phyloP scores from a whole-genome alignment of 2,329 filamentous ascomycete genomes.

The Sclerotinia glacialis region DNA sequence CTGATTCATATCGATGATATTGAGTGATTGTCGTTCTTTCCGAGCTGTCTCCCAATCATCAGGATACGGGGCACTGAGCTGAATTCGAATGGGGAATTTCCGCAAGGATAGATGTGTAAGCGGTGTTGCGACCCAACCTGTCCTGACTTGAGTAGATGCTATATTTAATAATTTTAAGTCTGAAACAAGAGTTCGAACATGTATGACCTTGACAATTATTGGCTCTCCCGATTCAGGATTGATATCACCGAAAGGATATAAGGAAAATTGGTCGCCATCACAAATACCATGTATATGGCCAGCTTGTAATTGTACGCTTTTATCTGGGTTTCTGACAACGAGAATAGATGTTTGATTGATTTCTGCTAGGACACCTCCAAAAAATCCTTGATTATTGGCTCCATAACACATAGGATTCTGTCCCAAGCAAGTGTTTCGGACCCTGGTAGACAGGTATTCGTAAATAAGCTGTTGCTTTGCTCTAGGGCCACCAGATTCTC shows the following conservation, averaged over 20 bases:
- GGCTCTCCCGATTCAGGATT: neutral
- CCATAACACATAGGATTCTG: conserved; percentile 1
- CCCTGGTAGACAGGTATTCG: neutral
- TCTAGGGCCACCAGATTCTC: neutral
- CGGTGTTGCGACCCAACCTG: conserved; percentile 3
- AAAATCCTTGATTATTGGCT: neutral
- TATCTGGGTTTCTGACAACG: neutral
- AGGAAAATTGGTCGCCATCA: conserved; percentile 1
- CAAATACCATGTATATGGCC: conserved; percentile 10
- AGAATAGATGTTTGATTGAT: too few species aligned
- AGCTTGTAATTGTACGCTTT: neutral
- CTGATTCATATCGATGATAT: conserved; percentile 4
- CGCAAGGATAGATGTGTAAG: neutral
- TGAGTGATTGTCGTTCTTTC: conserved; percentile 4
- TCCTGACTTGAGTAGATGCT: conserved; percentile 4
- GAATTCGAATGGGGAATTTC: conserved; percentile 7
- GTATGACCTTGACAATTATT: neutral
- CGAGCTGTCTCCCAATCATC: neutral
- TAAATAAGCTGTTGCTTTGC: neutral
- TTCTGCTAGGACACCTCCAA: neutral
- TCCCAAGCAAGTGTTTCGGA: neutral
- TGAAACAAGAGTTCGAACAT: conserved; percentile 1
- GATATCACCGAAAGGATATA: neutral
- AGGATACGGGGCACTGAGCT: neutral
- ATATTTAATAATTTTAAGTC: neutral